Percentiles rank a stretch among this genome's conserved stretches.
Conservation (phyloP, 1,139 yeast genomes). For the Taiozyma sp. region DNA sequence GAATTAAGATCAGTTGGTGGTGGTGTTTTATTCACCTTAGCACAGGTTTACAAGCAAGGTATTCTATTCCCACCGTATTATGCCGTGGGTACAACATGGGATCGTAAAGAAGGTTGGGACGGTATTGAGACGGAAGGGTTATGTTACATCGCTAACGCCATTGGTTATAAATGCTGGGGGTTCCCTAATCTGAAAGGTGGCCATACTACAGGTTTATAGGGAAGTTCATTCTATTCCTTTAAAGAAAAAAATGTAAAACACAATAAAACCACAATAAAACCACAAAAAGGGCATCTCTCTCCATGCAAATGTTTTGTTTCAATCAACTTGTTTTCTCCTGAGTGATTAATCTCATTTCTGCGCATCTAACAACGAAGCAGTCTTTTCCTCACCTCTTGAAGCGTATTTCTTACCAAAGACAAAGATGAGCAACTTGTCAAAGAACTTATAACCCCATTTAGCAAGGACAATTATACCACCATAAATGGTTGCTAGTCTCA, state of each 20-base stretch:
- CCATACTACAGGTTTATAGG: conserved; percentile 5
- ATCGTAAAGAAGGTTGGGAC: conserved; percentile 42
- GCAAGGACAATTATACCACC: conserved; percentile 61
- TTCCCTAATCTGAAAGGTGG: conserved; percentile 19
- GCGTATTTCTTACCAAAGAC: conserved; percentile 47
- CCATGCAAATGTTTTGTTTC: no score
- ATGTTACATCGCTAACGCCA: conserved; percentile 39
- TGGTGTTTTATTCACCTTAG: conserved; percentile 39
- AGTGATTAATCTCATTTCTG: conserved; percentile 2
- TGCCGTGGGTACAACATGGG: conserved; percentile 41
- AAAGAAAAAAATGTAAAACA: no score
- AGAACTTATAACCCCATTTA: conserved; percentile 34
- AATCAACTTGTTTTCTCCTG: no score
- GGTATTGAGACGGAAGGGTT: conserved; percentile 50
- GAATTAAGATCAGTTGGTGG: conserved; percentile 46
- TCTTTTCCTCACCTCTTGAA: conserved; percentile 51
- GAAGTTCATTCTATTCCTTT: neutral
- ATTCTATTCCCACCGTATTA: conserved; percentile 40
- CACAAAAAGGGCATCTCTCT: no score
- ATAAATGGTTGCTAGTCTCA: conserved; percentile 69
- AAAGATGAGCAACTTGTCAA: conserved; percentile 40
- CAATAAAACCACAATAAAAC: no score
- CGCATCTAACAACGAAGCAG: conserved; percentile 19
- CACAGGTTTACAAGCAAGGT: conserved; percentile 40
- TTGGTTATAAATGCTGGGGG: conserved; percentile 39